Conservation (phyloP, 768 basidiomycete species). For the Infundibulicybe gibba region DNA sequence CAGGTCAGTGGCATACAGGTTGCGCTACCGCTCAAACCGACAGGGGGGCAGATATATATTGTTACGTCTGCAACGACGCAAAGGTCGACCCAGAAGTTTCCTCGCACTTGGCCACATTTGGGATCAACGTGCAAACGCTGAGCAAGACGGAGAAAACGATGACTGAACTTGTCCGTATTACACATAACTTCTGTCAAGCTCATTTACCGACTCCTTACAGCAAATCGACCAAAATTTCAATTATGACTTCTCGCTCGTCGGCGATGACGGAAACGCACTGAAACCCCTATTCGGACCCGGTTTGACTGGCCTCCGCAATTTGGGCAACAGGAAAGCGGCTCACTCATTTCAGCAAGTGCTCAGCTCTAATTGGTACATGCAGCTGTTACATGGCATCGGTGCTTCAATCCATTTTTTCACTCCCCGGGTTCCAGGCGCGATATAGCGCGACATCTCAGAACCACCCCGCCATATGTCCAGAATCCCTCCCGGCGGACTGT, state of each 20-base stretch:
- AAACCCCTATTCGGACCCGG: conserved; percentile 88
- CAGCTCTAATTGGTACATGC: neutral
- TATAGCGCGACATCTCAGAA: conserved; percentile 43
- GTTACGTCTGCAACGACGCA: conserved; percentile 87
- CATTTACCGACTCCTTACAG: conserved; percentile 30
- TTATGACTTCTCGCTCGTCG: conserved; percentile 90
- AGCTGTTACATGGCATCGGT: conserved; percentile 99
- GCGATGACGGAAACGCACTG: conserved; percentile 82
- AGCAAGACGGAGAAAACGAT: conserved; percentile 95
- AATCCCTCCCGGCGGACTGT: conserved; percentile 73
- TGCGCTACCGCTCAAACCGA: neutral
- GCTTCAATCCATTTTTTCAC: conserved; percentile 80
- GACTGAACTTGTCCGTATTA: conserved; percentile 77
- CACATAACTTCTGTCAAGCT: neutral
- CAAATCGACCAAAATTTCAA: conserved; percentile 96
- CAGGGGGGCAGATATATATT: conserved; percentile 89
- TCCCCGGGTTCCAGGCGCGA: conserved; percentile 70
- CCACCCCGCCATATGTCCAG: conserved; percentile 64
- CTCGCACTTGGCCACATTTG: conserved; percentile 74
- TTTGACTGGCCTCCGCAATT: conserved; percentile 84
- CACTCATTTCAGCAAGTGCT: neutral
- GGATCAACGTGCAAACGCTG: conserved; percentile 79
- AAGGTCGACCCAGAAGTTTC: conserved; percentile 74
- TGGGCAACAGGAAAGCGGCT: conserved; percentile 71
- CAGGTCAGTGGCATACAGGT: conserved; percentile 49